phyloP scores from a whole-genome alignment of 441 rosid genomes.

The Cnidoscolus chayamansa region DNA sequence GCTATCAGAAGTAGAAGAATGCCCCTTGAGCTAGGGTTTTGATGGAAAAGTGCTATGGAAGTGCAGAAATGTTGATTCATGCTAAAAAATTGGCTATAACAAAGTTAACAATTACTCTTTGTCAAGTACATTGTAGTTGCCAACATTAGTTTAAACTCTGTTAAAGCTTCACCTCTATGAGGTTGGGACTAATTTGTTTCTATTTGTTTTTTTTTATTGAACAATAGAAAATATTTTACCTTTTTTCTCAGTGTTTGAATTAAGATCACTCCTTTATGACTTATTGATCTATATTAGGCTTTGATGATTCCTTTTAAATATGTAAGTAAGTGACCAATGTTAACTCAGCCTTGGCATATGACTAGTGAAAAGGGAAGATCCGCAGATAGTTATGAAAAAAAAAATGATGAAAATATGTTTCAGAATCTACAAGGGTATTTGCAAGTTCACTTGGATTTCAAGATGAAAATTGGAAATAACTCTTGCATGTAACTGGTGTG shows the following conservation, averaged over 20 bases:
- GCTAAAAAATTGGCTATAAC: neutral
- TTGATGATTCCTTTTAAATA: neutral
- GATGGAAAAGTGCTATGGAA: neutral
- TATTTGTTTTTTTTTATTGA: neutral
- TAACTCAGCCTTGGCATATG: neutral
- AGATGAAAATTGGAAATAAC: neutral
- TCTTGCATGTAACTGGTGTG: neutral
- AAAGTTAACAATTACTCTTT: neutral
- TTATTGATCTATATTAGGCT: neutral
- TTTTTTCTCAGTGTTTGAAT: neutral
- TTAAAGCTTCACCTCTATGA: neutral
- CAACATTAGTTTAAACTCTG: neutral
- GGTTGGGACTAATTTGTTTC: neutral
- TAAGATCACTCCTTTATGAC: neutral
- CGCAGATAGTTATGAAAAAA: neutral
- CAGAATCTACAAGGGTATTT: neutral
- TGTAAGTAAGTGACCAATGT: neutral
- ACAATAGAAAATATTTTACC: neutral
- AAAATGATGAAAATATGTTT: neutral
- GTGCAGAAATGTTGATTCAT: neutral
- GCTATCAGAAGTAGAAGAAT: neutral
- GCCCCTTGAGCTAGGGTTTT: neutral
- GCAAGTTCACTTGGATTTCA: neutral
- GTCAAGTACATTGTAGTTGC: neutral
- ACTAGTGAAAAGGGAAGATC: neutral